Conservation (phyloP, 1,284 basidiomycete species). For the Cryptococcus sp. region DNA sequence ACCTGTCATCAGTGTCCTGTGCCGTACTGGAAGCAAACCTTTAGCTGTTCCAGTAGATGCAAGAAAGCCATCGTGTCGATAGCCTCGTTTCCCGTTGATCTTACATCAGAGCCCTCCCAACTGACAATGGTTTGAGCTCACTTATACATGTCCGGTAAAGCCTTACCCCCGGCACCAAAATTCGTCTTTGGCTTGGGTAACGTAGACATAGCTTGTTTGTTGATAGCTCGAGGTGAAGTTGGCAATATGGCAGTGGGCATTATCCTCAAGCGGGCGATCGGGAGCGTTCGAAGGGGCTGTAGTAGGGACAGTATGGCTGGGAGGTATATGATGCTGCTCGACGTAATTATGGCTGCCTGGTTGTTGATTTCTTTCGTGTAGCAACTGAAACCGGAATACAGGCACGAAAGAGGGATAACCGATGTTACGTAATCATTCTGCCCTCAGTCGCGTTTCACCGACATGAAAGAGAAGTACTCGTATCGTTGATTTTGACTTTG, state of each 20-base stretch:
- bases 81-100: conserved; percentile 56
- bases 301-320: no score
- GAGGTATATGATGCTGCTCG: no score
- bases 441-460: no score
- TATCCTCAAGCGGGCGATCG: no score
- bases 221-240: background rate
- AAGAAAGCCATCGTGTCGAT: conserved; percentile 78
- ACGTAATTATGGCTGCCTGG: no score
- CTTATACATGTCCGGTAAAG: conserved; percentile 41
- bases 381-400: no score
- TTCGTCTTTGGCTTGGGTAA: conserved; percentile 2
- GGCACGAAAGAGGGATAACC: no score
- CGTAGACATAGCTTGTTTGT: background rate
- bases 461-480: no score
- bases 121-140: conserved; percentile 12
- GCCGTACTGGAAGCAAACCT: conserved; percentile 55
- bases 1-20: conserved; percentile 55
- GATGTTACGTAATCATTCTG: no score
- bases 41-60: conserved; percentile 78
- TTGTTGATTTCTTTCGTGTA: no score
- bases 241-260: background rate
- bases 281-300: no score
- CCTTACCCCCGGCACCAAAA: conserved; percentile 39
- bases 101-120: conserved; percentile 53
- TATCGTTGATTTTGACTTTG: no score